phyloP scores from a whole-genome alignment of 495 filamentous ascomycete genomes.

The Penicillium flavigenum region DNA sequence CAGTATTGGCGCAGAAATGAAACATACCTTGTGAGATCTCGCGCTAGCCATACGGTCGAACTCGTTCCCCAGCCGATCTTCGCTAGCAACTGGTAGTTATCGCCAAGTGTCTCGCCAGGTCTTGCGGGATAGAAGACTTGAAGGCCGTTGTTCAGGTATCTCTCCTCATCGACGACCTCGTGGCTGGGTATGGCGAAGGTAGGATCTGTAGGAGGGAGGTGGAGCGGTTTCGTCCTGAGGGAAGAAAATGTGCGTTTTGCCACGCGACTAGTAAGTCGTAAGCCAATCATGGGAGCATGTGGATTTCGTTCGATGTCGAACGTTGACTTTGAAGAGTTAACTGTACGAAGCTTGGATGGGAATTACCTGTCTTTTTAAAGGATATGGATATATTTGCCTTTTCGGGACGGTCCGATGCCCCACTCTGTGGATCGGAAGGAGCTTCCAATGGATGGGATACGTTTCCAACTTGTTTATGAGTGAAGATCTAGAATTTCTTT shows the following conservation, averaged over 20 bases:
- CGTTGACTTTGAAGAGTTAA: too few species aligned
- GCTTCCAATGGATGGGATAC: too few species aligned
- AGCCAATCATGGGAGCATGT: background rate
- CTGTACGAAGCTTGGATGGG: too few species aligned
- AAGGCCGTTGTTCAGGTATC: constrained; percentile 25
- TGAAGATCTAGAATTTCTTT: too few species aligned
- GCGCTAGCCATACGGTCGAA: constrained; percentile 38
- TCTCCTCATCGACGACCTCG: constrained; percentile 28
- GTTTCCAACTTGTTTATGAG: too few species aligned
- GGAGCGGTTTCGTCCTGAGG: background rate
- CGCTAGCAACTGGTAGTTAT: constrained; percentile 32
- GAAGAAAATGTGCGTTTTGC: background rate
- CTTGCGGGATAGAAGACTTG: constrained; percentile 36
- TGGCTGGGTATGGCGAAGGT: constrained; percentile 4
- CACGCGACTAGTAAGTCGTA: background rate
- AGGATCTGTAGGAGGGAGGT: background rate
- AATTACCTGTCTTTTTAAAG: too few species aligned
- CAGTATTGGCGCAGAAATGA: too few species aligned
- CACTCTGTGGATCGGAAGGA: background rate
- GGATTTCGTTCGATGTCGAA: background rate
- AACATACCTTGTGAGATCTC: constrained; percentile 23
- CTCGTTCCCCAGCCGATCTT: constrained; percentile 37
- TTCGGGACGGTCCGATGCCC: background rate
- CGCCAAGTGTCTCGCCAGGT: constrained; percentile 32
- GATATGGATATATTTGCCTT: background rate